Percentiles rank a stretch among this genome's conserved stretches.
phyloP scores from a whole-genome alignment of 2,329 filamentous ascomycete genomes.

The Aspergillus sp. region DNA sequence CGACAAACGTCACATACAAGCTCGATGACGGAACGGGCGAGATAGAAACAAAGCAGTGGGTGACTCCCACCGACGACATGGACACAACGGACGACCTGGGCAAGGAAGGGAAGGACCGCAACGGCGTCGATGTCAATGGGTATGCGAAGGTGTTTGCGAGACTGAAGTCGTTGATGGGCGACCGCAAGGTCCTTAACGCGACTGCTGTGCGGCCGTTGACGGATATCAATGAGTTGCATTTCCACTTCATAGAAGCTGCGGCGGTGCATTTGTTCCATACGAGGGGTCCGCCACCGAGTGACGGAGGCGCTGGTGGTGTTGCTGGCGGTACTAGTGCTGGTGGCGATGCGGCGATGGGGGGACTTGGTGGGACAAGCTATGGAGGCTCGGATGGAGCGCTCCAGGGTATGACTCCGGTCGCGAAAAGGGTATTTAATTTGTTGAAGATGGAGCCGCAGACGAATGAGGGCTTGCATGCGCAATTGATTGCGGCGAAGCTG shows the following conservation, averaged over 20 bases:
- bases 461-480: constrained; percentile 81
- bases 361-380: constrained; percentile 3
- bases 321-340: constrained; percentile 33
- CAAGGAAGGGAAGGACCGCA: constrained; percentile 37
- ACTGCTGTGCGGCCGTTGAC: constrained; percentile 74
- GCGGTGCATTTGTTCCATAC: constrained; percentile 84
- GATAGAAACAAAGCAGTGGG: constrained; percentile 67
- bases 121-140: constrained; percentile 64
- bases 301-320: constrained; percentile 48
- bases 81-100: constrained; percentile 35
- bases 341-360: constrained; percentile 32
- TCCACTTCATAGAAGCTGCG: constrained; percentile 86
- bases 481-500: constrained; percentile 68
- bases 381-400: constrained; percentile 19
- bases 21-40: constrained; percentile 92
- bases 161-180: constrained; percentile 73
- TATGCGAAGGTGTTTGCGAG: constrained; percentile 86
- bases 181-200: constrained; percentile 77
- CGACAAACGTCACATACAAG: constrained; percentile 88
- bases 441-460: constrained; percentile 67
- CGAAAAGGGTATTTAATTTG: constrained; percentile 69
- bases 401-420: constrained; percentile 52
- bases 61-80: constrained; percentile 46
- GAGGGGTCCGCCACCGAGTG: constrained; percentile 59
- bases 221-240: constrained; percentile 90